These are phyloP conservation scores for Phytophthora idaei DNA, from an alignment of 352 stramenopile genomes.

Conservation along the genomic window DNA sequence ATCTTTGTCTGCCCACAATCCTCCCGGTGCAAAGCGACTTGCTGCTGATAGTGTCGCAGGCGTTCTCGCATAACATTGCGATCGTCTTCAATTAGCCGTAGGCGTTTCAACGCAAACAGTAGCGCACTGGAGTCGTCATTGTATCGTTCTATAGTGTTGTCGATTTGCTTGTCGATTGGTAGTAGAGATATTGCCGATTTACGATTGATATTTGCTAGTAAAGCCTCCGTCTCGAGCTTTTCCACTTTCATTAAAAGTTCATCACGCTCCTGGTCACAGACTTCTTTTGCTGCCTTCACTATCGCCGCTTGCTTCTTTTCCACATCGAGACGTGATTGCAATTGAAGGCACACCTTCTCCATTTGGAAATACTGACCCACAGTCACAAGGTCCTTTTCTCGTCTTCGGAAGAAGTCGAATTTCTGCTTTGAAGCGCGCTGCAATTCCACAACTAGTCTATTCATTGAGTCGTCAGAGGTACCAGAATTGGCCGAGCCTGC, in stretches of 20 bases:
- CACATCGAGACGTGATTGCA: conserved; percentile 30
- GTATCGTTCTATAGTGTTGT: not conserved
- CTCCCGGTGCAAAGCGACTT: conserved; percentile 12
- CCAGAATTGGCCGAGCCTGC: not conserved
- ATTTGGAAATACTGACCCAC: conserved; percentile 33
- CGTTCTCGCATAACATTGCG: conserved; percentile 17
- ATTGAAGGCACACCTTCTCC: conserved; percentile 29
- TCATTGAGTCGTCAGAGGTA: conserved; percentile 11
- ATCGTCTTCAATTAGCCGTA: conserved; percentile 26
- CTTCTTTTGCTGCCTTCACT: conserved; percentile 27
- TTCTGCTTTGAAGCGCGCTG: conserved; percentile 24
- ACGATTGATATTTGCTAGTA: conserved; percentile 9
- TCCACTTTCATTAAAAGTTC: conserved; percentile 31
- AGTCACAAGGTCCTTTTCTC: conserved; percentile 31
- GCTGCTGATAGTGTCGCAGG: conserved; percentile 19
- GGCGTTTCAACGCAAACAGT: conserved; percentile 14
- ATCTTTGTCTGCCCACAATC: not conserved
- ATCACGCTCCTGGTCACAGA: conserved; percentile 29
- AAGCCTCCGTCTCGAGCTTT: conserved; percentile 27
- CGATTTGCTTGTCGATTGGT: not conserved
- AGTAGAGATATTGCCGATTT: not conserved
- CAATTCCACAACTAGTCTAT: conserved; percentile 19
- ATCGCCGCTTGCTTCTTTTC: conserved; percentile 16
- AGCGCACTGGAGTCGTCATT: conserved; percentile 3
- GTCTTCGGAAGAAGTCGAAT: conserved; percentile 21